Percentiles rank a stretch among this genome's conserved stretches.
phyloP scores from a whole-genome alignment of 1,284 basidiomycete genomes.

The Testicularia cyperi region DNA sequence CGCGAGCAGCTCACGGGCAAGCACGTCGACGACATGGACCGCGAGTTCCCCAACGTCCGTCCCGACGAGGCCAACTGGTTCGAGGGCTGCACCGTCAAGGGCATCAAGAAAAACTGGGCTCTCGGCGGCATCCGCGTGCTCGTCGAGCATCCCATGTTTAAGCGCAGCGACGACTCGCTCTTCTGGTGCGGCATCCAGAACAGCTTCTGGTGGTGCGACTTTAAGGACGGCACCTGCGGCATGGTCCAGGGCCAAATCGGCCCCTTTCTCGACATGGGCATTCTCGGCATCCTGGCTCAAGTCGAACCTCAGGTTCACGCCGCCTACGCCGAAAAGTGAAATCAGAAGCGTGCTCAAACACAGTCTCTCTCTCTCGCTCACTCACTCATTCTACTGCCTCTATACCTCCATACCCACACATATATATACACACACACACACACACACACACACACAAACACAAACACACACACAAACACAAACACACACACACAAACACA shows the following conservation, averaged over 20 bases:
- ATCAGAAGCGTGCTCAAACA: neutral
- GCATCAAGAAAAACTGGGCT: constrained; percentile 33
- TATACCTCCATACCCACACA: too few relatives aligned
- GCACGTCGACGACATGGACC: constrained; percentile 20
- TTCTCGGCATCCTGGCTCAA: constrained; percentile 16
- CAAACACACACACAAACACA: too few relatives aligned
- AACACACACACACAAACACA: too few relatives aligned
- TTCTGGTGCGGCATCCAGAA: constrained; percentile 40
- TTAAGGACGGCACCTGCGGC: constrained; percentile 25
- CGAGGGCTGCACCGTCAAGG: constrained; percentile 20
- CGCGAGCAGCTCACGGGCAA: constrained; percentile 36
- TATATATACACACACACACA: too few relatives aligned
- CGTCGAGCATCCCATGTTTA: constrained; percentile 22
- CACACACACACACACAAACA: too few relatives aligned
- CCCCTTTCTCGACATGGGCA: constrained; percentile 33
- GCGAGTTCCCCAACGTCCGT: constrained; percentile 18
- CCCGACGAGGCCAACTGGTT: constrained; percentile 25
- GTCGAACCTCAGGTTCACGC: constrained; percentile 27
- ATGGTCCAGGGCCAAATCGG: constrained; percentile 35
- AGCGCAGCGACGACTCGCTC: constrained; percentile 15
- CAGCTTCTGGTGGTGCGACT: constrained; percentile 35
- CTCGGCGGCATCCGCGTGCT: constrained; percentile 20
- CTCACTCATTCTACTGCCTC: neutral
- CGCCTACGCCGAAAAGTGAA: constrained; percentile 7
- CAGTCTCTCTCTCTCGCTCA: too few relatives aligned